These are phyloP conservation scores for Yarrowia deformans DNA, from an alignment of 805 yeast species.

Conservation along the genomic window DNA sequence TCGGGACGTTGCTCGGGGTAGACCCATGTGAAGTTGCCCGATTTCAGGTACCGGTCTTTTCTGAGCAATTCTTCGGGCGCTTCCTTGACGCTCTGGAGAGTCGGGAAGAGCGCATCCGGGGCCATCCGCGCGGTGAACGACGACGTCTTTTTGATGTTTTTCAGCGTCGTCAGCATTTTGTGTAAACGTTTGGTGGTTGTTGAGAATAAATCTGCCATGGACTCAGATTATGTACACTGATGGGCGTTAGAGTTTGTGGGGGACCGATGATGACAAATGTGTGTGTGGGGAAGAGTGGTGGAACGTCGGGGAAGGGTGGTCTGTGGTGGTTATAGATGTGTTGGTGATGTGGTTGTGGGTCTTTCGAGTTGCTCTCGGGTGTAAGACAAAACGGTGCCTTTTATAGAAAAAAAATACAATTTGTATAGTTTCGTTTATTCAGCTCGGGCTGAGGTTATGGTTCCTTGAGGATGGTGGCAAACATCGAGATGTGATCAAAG, in stretches of 20 bases:
- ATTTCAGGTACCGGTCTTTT: conserved; percentile 59
- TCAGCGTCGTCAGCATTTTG: conserved; percentile 20
- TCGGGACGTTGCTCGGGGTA: conserved; percentile 66
- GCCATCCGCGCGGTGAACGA: conserved; percentile 44
- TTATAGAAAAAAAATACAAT: too few relatives aligned
- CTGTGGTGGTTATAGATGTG: not conserved
- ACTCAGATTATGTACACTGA: conserved; percentile 8
- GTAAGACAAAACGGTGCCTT: too few relatives aligned
- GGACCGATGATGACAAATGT: not conserved
- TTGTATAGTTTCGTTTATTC: too few relatives aligned
- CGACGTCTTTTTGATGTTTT: conserved; percentile 31
- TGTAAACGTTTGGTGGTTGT: too few relatives aligned
- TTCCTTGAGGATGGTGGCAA: too few relatives aligned
- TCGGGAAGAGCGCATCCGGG: conserved; percentile 53
- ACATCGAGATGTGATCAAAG: too few relatives aligned
- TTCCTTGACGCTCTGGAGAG: conserved; percentile 50
- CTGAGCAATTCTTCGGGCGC: conserved; percentile 54
- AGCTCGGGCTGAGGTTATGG: too few relatives aligned
- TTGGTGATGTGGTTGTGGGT: too few relatives aligned
- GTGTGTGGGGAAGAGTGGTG: not conserved
- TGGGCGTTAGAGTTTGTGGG: conserved; percentile 16
- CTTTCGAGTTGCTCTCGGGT: too few relatives aligned
- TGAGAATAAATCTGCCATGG: too few relatives aligned
- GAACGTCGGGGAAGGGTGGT: not conserved
- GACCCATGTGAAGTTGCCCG: conserved; percentile 77